Percentiles rank a stretch among this genome's conserved stretches.
These are phyloP conservation scores for Trametes villosa DNA, from an alignment of 768 basidiomycete species.

Conservation along the genomic window DNA sequence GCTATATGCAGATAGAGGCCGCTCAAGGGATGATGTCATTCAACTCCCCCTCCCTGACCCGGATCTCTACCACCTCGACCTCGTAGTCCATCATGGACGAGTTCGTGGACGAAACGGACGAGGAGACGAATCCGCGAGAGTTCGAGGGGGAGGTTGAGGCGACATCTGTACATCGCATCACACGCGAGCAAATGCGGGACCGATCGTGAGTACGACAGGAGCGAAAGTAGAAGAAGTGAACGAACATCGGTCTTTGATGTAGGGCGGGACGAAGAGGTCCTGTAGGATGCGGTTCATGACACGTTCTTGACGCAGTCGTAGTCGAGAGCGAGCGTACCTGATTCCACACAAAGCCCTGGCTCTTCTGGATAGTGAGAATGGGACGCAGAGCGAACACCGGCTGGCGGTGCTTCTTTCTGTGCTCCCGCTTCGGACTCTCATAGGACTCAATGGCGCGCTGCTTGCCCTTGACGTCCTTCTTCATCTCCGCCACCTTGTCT, in stretches of 20 bases:
- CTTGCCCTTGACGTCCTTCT: slow-evolving; percentile 78
- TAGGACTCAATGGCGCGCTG: slow-evolving; percentile 75
- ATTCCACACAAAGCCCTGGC: slow-evolving; percentile 92
- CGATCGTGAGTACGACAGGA: slow-evolving; percentile 27
- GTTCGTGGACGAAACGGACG: slow-evolving; percentile 69
- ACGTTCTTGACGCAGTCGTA: neutral
- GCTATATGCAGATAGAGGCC: neutral
- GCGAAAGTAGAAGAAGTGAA: slow-evolving; percentile 32
- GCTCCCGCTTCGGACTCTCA: slow-evolving; percentile 52
- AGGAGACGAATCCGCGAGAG: slow-evolving; percentile 65
- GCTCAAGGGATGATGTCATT: slow-evolving; percentile 70
- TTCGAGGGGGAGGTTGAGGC: slow-evolving; percentile 84
- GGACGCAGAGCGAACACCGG: slow-evolving; percentile 70
- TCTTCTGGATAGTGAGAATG: slow-evolving; percentile 84
- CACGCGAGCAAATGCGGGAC: slow-evolving; percentile 4
- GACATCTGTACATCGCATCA: slow-evolving; percentile 54
- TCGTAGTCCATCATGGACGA: slow-evolving; percentile 76
- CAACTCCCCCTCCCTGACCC: slow-evolving; percentile 78
- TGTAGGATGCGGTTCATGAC: slow-evolving; percentile 38
- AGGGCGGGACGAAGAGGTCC: slow-evolving; percentile 88
- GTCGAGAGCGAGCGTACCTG: slow-evolving; percentile 55
- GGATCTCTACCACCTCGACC: slow-evolving; percentile 87
- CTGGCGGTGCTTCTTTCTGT: slow-evolving; percentile 57
- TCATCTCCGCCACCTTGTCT: slow-evolving; percentile 45
- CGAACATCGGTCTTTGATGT: slow-evolving; percentile 90